phyloP scores from a whole-genome alignment of 768 basidiomycete species.

The Xanthoconium stramineum region DNA sequence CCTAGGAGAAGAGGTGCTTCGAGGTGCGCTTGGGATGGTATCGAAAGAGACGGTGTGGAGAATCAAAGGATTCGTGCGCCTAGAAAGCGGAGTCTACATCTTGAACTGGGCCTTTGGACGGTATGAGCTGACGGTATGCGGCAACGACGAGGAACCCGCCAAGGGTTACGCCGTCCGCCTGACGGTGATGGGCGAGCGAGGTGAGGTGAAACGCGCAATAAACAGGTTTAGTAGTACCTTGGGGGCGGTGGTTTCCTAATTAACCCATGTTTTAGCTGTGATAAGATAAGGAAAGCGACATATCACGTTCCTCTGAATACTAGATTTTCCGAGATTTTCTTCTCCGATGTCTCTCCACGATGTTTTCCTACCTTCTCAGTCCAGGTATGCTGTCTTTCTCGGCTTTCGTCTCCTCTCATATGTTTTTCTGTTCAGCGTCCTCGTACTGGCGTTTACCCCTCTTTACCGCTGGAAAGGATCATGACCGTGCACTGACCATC shows the following conservation, averaged over 20 bases:
- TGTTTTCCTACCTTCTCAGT: slow-evolving; percentile 32
- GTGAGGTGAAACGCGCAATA: slow-evolving; percentile 65
- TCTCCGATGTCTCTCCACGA: slow-evolving; percentile 16
- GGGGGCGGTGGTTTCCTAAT: slow-evolving; percentile 33
- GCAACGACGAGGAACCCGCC: slow-evolving; percentile 20
- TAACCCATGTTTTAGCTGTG: background rate
- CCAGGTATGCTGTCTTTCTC: slow-evolving; percentile 20
- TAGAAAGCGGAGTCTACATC: slow-evolving; percentile 47
- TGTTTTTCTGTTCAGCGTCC: slow-evolving; percentile 40
- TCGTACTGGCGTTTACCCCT: slow-evolving; percentile 63
- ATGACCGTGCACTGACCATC: slow-evolving; percentile 36
- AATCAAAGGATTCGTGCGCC: slow-evolving; percentile 81
- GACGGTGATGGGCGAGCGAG: slow-evolving; percentile 91
- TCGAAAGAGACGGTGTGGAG: slow-evolving; percentile 73
- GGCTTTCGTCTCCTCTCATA: background rate
- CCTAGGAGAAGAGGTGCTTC: slow-evolving; percentile 39
- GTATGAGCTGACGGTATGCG: slow-evolving; percentile 55
- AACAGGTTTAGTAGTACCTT: slow-evolving; percentile 50
- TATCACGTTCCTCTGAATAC: slow-evolving; percentile 6
- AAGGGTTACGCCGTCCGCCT: slow-evolving; percentile 46
- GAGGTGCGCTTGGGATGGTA: slow-evolving; percentile 46
- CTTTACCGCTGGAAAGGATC: slow-evolving; percentile 47
- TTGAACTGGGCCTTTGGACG: slow-evolving; percentile 96
- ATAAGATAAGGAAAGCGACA: slow-evolving; percentile 14
- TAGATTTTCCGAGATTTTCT: slow-evolving; percentile 7